Percentiles rank a stretch among this genome's conserved stretches.
phyloP scores from a whole-genome alignment of 2,329 filamentous ascomycete species.

The Alternaria sp. region DNA sequence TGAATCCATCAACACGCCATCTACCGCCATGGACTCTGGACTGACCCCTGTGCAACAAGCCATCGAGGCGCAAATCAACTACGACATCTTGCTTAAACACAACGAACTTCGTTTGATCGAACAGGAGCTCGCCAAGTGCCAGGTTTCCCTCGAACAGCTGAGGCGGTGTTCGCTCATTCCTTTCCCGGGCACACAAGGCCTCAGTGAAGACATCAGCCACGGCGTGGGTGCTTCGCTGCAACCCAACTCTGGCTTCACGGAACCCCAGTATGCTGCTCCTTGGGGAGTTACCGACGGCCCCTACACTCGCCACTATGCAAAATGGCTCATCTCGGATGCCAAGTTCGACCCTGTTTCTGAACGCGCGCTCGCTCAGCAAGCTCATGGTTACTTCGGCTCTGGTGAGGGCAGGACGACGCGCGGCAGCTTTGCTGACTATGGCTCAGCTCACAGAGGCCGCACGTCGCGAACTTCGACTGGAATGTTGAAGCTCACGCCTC shows the following conservation, averaged over 20 bases:
- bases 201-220: conserved; percentile 72
- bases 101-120: conserved; percentile 93
- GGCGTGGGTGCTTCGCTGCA: conserved; percentile 77
- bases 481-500: conserved; percentile 54
- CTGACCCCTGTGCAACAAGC: conserved; percentile 69
- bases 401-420: conserved; percentile 80
- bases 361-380: conserved; percentile 47
- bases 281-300: conserved; percentile 93
- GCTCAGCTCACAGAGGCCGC: conserved; percentile 61
- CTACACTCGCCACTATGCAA: conserved; percentile 92
- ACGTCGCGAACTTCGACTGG: conserved; percentile 66
- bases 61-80: conserved; percentile 85
- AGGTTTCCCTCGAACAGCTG: conserved; percentile 90
- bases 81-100: conserved; percentile 93
- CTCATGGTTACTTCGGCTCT: conserved; percentile 49
- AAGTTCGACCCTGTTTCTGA: conserved; percentile 72
- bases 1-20: conserved; percentile 33
- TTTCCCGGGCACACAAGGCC: conserved; percentile 76
- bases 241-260: conserved; percentile 67
- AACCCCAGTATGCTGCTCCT: conserved; percentile 81
- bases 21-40: conserved; percentile 39
- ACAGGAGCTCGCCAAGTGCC: conserved; percentile 94
- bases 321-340: conserved; percentile 91
- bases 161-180: conserved; percentile 91
- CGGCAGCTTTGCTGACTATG: conserved; percentile 71